phyloP scores from a whole-genome alignment of 805 yeast genomes.

The Teunomyces tritomae region DNA sequence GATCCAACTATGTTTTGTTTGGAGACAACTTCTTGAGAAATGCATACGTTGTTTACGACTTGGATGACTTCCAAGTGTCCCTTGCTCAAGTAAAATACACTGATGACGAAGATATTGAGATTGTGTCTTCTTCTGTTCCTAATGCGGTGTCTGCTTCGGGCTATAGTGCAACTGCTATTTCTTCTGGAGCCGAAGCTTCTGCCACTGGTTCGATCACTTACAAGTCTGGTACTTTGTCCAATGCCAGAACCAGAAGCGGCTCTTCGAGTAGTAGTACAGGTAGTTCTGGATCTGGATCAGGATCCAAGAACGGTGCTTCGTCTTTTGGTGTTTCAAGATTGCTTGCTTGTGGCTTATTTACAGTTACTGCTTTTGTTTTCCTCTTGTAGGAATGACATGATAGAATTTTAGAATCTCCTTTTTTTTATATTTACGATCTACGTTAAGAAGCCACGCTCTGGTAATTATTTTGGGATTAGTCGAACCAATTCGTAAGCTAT shows the following conservation, averaged over 20 bases:
- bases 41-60: slow-evolving; percentile 64
- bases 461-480: no score
- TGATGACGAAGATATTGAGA: slow-evolving; percentile 42
- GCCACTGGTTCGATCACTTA: not conserved
- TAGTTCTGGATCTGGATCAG: not conserved
- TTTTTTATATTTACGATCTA: not conserved
- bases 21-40: slow-evolving; percentile 68
- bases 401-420: not conserved
- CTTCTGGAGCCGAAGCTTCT: not conserved
- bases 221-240: not conserved
- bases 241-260: not conserved
- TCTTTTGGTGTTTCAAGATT: not conserved
- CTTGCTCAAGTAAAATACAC: slow-evolving; percentile 34
- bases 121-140: slow-evolving; percentile 47
- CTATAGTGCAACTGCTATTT: slow-evolving; percentile 39
- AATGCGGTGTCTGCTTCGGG: slow-evolving; percentile 47
- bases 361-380: not conserved
- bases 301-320: not conserved
- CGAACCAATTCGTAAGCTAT: no score
- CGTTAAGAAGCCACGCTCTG: no score
- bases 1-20: slow-evolving; percentile 35
- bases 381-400: not conserved
- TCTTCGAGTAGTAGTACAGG: not conserved
- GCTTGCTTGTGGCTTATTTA: not conserved
- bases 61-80: slow-evolving; percentile 55